phyloP scores from a whole-genome alignment of 306 rosid species.

The Lathyrus aphaca region DNA sequence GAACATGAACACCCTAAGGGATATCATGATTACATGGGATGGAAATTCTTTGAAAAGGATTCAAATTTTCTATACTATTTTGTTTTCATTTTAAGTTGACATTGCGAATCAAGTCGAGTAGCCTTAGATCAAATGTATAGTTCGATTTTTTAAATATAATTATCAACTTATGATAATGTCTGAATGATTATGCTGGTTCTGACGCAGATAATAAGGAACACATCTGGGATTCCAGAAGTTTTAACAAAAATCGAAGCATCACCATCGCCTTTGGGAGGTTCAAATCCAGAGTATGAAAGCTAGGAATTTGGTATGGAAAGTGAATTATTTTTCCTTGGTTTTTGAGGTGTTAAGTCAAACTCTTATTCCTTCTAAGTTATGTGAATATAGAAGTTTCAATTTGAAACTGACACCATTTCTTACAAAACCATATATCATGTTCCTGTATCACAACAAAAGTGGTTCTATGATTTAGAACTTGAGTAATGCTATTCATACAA shows the following conservation, averaged over 20 bases:
- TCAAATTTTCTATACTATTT: constrained; percentile 4
- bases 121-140: too few relatives aligned
- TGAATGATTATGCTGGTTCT: constrained; percentile 44
- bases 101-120: not conserved
- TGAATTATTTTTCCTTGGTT: constrained; percentile 22
- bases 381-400: constrained; percentile 34
- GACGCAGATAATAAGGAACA: constrained; percentile 79
- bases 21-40: constrained; percentile 17
- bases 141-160: constrained; percentile 2
- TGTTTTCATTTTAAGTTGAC: not conserved
- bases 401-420: constrained; percentile 39
- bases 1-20: too few relatives aligned
- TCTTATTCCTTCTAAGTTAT: constrained; percentile 22
- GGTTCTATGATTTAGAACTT: constrained; percentile 33
- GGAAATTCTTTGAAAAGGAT: not conserved
- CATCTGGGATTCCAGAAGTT: constrained; percentile 90
- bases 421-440: constrained; percentile 37
- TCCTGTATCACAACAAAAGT: constrained; percentile 27
- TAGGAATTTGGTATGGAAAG: constrained; percentile 43
- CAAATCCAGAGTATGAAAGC: constrained; percentile 75
- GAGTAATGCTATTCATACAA: constrained; percentile 32
- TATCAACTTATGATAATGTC: constrained; percentile 3
- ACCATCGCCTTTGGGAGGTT: constrained; percentile 58
- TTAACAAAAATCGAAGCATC: constrained; percentile 75
- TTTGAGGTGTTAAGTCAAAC: constrained; percentile 26